phyloP scores from a whole-genome alignment of 176 grass and related monocot species.

The Puccinellia tenuiflora region DNA sequence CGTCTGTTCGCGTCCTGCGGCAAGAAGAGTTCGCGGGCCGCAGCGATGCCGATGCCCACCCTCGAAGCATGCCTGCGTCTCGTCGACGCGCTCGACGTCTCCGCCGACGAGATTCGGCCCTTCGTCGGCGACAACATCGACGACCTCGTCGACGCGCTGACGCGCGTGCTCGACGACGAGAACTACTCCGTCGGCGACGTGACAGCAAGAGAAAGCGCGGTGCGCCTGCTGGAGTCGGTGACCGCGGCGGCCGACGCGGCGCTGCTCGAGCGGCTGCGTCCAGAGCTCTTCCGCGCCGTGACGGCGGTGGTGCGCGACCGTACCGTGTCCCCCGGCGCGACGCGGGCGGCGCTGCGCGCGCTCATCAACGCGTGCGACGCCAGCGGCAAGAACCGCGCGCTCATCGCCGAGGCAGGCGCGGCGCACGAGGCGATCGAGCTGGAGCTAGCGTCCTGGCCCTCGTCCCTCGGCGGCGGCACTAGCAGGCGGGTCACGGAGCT shows the following conservation, averaged over 20 bases:
- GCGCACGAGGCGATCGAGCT: slow-evolving; percentile 38
- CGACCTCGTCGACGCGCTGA: slow-evolving; percentile 31
- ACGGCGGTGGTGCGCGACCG: slow-evolving; percentile 25
- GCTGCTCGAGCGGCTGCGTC: slow-evolving; percentile 6
- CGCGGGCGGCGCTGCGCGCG: slow-evolving; percentile 26
- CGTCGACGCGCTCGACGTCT: slow-evolving; percentile 24
- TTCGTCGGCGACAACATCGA: not conserved
- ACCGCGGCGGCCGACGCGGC: not conserved
- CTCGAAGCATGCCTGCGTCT: slow-evolving; percentile 21
- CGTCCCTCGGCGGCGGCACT: not conserved
- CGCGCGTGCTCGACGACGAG: slow-evolving; percentile 5
- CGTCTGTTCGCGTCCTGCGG: not conserved
- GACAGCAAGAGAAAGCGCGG: not conserved
- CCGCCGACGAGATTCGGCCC: slow-evolving; percentile 6
- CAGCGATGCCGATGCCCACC: not conserved
- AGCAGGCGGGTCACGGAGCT: slow-evolving; percentile 38
- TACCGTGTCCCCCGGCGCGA: slow-evolving; percentile 12
- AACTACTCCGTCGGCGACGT: not conserved
- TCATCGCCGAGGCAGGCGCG: slow-evolving; percentile 33
- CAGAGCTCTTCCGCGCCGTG: slow-evolving; percentile 30
- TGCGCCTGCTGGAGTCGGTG: slow-evolving; percentile 25
- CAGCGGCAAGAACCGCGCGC: slow-evolving; percentile 20
- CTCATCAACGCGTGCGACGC: slow-evolving; percentile 16
- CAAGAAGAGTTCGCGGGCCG: not conserved
- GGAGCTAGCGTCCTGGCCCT: slow-evolving; percentile 11